A percentile compares a stretch with the other conserved stretches of the same genome.
These are phyloP conservation scores for Corynespora cassiicola DNA, from an alignment of 2,329 filamentous ascomycete species.

Conservation along the genomic window DNA sequence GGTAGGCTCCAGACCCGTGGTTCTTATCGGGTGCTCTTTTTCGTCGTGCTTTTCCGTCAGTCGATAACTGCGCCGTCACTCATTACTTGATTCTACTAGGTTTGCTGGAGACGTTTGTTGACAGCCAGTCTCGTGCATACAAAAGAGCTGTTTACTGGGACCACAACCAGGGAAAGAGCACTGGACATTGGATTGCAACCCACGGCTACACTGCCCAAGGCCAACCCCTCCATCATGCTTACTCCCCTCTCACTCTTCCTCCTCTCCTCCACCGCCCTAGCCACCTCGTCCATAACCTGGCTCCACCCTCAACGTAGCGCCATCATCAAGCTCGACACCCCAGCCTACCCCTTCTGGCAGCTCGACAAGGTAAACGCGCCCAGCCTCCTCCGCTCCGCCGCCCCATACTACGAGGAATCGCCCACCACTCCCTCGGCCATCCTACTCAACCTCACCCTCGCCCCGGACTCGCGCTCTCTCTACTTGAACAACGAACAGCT, in stretches of 20 bases:
- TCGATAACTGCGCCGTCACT: no score
- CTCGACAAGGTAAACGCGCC: slow-evolving; percentile 20
- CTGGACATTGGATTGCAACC: background rate
- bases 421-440: slow-evolving; percentile 16
- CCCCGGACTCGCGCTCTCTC: slow-evolving; percentile 21
- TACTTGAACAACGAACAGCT: slow-evolving; percentile 19
- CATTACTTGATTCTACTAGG: no score
- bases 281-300: slow-evolving; percentile 19
- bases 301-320: slow-evolving; percentile 14
- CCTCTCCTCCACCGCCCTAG: slow-evolving; percentile 1
- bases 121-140: no score
- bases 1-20: background rate
- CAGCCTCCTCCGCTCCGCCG: slow-evolving; percentile 7
- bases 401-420: slow-evolving; percentile 12
- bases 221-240: slow-evolving; percentile 14
- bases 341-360: slow-evolving; percentile 19
- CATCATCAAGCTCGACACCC: slow-evolving; percentile 23
- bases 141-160: no score
- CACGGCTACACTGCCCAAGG: no score
- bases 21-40: no score
- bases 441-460: slow-evolving; percentile 22
- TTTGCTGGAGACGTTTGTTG: no score
- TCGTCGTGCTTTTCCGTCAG: no score
- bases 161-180: background rate
- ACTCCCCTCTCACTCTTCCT: slow-evolving; percentile 9